Base-by-base conservation (phyloP, 2,329 filamentous ascomycete genomes). In the Ceratocystis destructans region DNA sequence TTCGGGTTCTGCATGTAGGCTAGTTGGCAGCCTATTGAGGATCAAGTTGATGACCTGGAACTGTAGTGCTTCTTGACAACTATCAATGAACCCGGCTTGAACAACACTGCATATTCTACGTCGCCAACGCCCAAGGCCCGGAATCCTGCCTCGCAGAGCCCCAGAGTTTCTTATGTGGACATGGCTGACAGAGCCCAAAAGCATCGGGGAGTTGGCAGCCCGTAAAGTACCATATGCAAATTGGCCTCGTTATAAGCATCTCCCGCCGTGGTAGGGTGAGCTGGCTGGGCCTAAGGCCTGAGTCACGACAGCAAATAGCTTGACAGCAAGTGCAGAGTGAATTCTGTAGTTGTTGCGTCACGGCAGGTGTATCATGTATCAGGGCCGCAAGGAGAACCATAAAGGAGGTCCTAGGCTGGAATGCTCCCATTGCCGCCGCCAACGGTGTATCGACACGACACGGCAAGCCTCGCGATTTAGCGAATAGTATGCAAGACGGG, bases 1-100 rank as follows among this genome's bases (percentile, higher is more conserved):
- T 53, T 53, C 48, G 25, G 48, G 53, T 59, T 31, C 28, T 59
- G 53, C 53, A 59, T 20, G 10, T 33, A 59, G 53, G 28, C 53
- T 59, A 59, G 53, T 31, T 59, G 53, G 53, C 53, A 59, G 53
- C 53, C 33, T 25, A 59, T 17, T 31, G 53, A 59, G 53, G 53
- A 59, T 59, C 53, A 25, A 59, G 53, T n/a, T 59, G 53, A 33
- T 59, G 53, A 59, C 53, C 17, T 59, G 53, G 53, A 59, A 59
- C 53, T 59, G 53, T 33, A n/a, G 28, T n/a, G 33, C 33, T 59
- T 7, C 53, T n/a, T 59, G 53, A 31, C 53, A 59, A 59, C 53
- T 59, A 59, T 59, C 53, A 31, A 17, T 17, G 25, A 17, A 33
- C n/a, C 53, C n/a, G 28, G 5, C 53, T 59, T 8, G 15, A 25